Percentiles rank a stretch among this genome's conserved stretches.
These are phyloP conservation scores for Vaccinium corymbosum DNA, from an alignment of 148 eudicot species.

Conservation along the genomic window DNA sequence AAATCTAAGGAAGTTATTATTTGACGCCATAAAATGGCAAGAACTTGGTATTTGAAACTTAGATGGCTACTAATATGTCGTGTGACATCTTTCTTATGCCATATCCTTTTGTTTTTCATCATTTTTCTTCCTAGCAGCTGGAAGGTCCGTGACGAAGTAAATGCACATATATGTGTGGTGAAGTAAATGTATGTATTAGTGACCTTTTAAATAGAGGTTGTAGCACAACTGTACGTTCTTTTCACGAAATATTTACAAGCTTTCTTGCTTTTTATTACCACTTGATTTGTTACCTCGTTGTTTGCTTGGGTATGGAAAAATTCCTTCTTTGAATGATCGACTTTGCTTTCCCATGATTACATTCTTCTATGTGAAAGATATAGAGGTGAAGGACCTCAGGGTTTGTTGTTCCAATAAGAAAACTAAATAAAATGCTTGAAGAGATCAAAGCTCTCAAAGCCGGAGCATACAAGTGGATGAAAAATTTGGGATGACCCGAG, in stretches of 20 bases:
- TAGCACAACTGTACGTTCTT: too few relatives aligned
- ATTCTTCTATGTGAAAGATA: not conserved
- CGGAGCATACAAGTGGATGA: not conserved
- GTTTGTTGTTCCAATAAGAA: not conserved
- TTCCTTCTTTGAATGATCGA: not conserved
- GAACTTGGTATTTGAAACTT: not conserved
- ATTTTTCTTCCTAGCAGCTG: not conserved
- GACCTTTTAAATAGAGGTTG: not conserved
- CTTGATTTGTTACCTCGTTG: not conserved
- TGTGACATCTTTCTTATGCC: not conserved
- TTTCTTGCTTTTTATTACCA: not conserved
- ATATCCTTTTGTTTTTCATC: not conserved
- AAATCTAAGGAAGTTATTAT: not conserved
- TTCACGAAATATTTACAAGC: not conserved
- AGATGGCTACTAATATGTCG: not conserved
- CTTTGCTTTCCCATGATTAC: not conserved
- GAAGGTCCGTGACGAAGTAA: not conserved
- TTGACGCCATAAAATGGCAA: not conserved
- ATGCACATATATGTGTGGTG: too few relatives aligned
- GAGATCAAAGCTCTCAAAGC: not conserved
- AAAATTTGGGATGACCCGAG: not conserved
- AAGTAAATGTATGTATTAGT: not conserved
- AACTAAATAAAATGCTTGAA: not conserved
- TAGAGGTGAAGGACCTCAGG: not conserved
- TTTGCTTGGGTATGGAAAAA: not conserved